Evolutionary conservation across 192 early-diverging fungal genomes (phyloP), one percentile per base, ranked within the genome.

Genomic region (Coemansia sp.): DNA sequence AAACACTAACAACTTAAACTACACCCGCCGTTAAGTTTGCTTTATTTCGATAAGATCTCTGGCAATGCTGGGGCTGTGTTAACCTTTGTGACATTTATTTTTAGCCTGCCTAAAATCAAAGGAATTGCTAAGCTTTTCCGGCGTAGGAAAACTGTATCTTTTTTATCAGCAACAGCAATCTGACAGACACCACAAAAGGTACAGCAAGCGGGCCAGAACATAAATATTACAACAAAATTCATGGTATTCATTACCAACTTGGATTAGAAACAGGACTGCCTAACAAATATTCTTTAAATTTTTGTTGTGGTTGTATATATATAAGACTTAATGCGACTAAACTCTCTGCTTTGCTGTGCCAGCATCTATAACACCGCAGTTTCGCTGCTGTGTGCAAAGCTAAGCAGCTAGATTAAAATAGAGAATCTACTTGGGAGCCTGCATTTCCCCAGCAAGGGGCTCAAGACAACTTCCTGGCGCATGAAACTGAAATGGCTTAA

Each of bases 381-480:
- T 14, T 6, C 39, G 39, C 39, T 17, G 39, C 17, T 46, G 39
- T 14, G 39, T 46, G 14, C 22, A 9, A 22, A 4, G 21, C 21
- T 36, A 36, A 36, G 10, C 33, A 36, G 6, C 10, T 6, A 10
- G 10, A 11, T 2, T 36, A 36, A 36, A 5, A 36, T 1, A 36
- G 5, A 5, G 5, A 36, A 10, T 11, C 33, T 54, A 27, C 53
- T 25, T 54, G 53, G 50, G 29, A 0, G 52, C 42, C 19, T 66
- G 54, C 53, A 54, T 31, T 51, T 64, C 62, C 17, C 11, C 17
- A 33, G 19, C 56, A 9, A 81, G 67, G 1, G 78, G 70, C 25
- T 59, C 78, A n/a, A 82, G 80, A 56, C 80, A 82, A 75, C 80
- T 82, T 27, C 80, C 80, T 0, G 80, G 80, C 21, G 80, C 64